phyloP scores from a whole-genome alignment of 345 rosid genomes.

The Acer negundo region DNA sequence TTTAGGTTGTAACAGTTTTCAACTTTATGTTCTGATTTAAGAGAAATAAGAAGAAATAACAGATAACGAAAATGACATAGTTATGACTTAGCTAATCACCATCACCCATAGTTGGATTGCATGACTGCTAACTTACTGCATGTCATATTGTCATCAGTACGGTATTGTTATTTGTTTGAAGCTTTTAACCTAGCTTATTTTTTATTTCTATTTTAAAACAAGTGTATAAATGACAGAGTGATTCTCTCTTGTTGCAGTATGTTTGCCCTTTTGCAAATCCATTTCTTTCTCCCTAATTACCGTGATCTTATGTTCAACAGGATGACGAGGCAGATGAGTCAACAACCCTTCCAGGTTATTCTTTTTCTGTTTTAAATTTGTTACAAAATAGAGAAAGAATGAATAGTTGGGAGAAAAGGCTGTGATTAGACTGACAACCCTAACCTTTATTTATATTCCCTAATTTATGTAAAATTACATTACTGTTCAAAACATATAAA shows the following conservation, averaged over 20 bases:
- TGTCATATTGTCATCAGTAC: background rate
- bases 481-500: too few relatives aligned
- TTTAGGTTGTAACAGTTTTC: too few relatives aligned
- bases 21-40: too few relatives aligned
- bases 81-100: too few relatives aligned
- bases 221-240: background rate
- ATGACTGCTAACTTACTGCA: background rate
- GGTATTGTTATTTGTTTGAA: background rate
- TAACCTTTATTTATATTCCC: too few relatives aligned
- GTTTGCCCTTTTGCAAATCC: conserved; percentile 7
- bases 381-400: too few relatives aligned
- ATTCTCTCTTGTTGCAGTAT: background rate
- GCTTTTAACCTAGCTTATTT: background rate
- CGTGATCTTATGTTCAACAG: conserved; percentile 39
- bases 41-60: too few relatives aligned
- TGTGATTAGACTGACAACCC: too few relatives aligned
- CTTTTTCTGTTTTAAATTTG: conserved; percentile 6
- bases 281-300: conserved; percentile 12
- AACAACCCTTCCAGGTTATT: conserved; percentile 65
- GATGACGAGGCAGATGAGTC: conserved; percentile 77
- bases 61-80: too few relatives aligned
- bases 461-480: too few relatives aligned
- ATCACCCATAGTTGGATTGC: background rate
- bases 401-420: too few relatives aligned
- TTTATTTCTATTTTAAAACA: background rate